These are phyloP conservation scores for Zalerion maritima DNA, from an alignment of 495 filamentous ascomycete genomes.

Conservation along the genomic window DNA sequence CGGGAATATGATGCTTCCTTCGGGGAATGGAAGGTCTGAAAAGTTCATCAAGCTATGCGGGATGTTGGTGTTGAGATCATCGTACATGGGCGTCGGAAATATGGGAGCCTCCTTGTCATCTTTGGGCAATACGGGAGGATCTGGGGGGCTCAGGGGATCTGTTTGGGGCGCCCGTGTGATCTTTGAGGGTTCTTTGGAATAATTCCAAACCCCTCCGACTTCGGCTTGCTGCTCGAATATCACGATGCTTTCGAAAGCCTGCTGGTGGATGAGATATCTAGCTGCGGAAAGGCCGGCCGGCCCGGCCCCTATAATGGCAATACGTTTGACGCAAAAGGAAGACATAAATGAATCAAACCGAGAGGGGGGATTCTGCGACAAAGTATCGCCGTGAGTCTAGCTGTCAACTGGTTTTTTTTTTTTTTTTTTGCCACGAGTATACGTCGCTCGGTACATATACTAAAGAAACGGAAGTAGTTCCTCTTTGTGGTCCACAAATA, in stretches of 20 bases:
- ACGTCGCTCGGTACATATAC: too few species aligned
- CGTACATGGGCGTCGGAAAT: conserved; percentile 64
- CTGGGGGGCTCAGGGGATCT: conserved; percentile 22
- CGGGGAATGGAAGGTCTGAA: conserved; percentile 52
- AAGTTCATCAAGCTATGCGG: conserved; percentile 70
- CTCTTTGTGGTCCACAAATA: too few species aligned
- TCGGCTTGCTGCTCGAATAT: conserved; percentile 68
- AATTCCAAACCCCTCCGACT: conserved; percentile 77
- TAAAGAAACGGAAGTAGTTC: too few species aligned
- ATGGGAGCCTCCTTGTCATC: conserved; percentile 20
- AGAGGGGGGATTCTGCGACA: too few species aligned
- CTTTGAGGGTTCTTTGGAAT: conserved; percentile 27
- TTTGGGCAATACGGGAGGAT: conserved; percentile 19
- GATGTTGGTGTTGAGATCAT: conserved; percentile 72
- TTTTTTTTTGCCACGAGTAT: too few species aligned
- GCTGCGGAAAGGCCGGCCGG: conserved; percentile 53
- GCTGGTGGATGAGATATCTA: conserved; percentile 63
- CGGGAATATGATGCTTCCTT: conserved; percentile 55
- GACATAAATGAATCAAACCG: too few species aligned
- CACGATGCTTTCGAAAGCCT: conserved; percentile 51
- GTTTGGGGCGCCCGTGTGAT: conserved; percentile 25
- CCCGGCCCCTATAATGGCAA: conserved; percentile 60
- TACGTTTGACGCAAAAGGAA: conserved; percentile 30
- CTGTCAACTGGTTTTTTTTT: too few species aligned
- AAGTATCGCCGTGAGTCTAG: too few species aligned